Conservation (phyloP, 129 eudicot species). For the Flaveria sonorensis region DNA sequence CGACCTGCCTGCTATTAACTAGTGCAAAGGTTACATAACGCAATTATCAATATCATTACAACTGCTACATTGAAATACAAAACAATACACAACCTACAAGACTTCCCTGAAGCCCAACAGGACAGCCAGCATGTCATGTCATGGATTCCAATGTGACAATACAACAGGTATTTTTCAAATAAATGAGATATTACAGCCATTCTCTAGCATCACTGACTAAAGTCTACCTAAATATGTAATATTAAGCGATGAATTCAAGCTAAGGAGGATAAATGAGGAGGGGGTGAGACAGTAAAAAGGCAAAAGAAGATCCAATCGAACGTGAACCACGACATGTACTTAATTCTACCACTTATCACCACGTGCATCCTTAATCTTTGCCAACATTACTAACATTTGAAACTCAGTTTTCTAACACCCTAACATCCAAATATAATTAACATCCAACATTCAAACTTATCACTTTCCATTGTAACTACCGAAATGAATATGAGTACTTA, state of each 20-base stretch:
- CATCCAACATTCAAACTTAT: not conserved
- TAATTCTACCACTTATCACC: no score
- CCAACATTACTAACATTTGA: not conserved
- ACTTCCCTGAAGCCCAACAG: not conserved
- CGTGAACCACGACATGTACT: no score
- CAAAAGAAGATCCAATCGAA: no score
- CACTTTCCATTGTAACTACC: not conserved
- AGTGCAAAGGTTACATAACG: constrained; percentile 11
- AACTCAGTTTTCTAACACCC: not conserved
- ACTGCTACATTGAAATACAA: constrained; percentile 9
- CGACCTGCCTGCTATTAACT: constrained; percentile 58
- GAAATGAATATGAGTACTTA: not conserved
- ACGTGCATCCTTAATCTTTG: not conserved
- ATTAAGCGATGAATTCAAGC: not conserved
- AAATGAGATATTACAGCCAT: not conserved
- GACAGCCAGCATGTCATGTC: not conserved
- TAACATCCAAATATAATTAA: not conserved
- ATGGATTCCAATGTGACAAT: not conserved
- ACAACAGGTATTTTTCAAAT: not conserved
- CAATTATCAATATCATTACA: constrained; percentile 18
- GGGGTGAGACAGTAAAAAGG: not conserved
- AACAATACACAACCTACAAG: not conserved
- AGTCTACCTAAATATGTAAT: constrained; percentile 2
- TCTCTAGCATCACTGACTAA: not conserved
- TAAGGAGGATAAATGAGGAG: not conserved